Conservation (phyloP, 805 yeast species). For the Wickerhamomyces ciferrii region DNA sequence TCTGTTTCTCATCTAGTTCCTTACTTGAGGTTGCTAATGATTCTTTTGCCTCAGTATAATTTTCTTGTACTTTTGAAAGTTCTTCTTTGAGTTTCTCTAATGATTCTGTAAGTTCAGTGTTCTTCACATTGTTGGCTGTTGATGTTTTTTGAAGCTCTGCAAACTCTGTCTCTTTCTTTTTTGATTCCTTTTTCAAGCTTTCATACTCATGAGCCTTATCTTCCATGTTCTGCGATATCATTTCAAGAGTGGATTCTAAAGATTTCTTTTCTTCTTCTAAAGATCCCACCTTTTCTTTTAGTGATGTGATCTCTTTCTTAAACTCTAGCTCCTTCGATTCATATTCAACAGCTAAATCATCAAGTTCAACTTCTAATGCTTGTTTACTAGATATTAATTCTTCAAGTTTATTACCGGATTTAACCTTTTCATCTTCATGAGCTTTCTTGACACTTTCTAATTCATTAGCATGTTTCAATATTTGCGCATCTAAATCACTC, state of each 20-base stretch:
- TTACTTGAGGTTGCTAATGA: constrained; percentile 10
- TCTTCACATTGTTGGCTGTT: background rate
- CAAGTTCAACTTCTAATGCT: constrained; percentile 18
- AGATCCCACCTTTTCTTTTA: constrained; percentile 22
- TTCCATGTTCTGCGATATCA: constrained; percentile 28
- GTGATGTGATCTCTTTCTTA: constrained; percentile 18
- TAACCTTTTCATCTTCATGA: constrained; percentile 2
- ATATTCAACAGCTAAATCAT: constrained; percentile 20
- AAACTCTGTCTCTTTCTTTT: constrained; percentile 3
- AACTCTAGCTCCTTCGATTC: constrained; percentile 23
- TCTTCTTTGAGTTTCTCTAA: constrained; percentile 2
- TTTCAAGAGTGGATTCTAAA: constrained; percentile 23
- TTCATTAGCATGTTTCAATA: background rate
- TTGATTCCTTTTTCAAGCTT: constrained; percentile 7
- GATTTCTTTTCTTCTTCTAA: constrained; percentile 27
- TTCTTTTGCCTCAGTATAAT: constrained; percentile 7
- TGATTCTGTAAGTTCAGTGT: background rate
- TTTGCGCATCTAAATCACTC: constrained; percentile 1
- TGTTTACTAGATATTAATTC: constrained; percentile 2
- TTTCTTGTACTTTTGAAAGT: constrained; percentile 14
- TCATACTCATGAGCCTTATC: constrained; percentile 19
- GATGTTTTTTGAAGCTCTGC: background rate
- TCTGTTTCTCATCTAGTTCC: constrained; percentile 4
- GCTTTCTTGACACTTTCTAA: background rate
- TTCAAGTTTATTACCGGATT: background rate